phyloP scores from a whole-genome alignment of 1,139 yeast genomes.

The Suhomyces atakaporum region DNA sequence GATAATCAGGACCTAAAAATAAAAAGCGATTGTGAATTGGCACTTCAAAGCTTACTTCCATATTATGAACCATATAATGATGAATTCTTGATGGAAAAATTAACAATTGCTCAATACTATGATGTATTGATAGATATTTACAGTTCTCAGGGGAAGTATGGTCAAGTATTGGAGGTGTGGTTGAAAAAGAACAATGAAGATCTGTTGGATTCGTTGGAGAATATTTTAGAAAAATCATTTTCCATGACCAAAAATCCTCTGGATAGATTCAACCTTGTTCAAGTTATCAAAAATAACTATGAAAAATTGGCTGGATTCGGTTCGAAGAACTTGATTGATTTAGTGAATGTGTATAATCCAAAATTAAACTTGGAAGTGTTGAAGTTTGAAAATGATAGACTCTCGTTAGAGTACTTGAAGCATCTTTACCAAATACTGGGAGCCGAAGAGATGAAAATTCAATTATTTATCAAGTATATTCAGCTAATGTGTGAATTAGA shows the following conservation, averaged over 20 bases:
- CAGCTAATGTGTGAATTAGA: constrained; percentile 26
- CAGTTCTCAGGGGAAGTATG: constrained; percentile 51
- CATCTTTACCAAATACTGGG: constrained; percentile 17
- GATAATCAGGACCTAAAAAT: constrained; percentile 29
- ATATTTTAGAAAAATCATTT: constrained; percentile 45
- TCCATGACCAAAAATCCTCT: constrained; percentile 26
- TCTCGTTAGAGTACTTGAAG: constrained; percentile 32
- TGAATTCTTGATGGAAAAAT: constrained; percentile 46
- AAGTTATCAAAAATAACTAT: constrained; percentile 41
- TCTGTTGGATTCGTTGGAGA: constrained; percentile 17
- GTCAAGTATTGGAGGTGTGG: constrained; percentile 50
- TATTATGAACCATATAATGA: constrained; percentile 58
- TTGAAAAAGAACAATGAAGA: constrained; percentile 19
- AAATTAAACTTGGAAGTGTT: constrained; percentile 40
- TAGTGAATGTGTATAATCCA: constrained; percentile 41
- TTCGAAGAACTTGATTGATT: constrained; percentile 35
- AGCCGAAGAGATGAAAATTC: constrained; percentile 1
- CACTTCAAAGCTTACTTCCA: constrained; percentile 67
- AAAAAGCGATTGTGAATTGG: constrained; percentile 59
- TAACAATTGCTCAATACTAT: constrained; percentile 56
- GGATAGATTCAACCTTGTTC: constrained; percentile 37
- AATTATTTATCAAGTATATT: constrained; percentile 33
- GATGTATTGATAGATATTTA: constrained; percentile 62
- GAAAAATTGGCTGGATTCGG: constrained; percentile 35
- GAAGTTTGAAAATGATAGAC: constrained; percentile 23